Conservation (phyloP, 1,284 basidiomycete species). For the Blastosporella zonata region DNA sequence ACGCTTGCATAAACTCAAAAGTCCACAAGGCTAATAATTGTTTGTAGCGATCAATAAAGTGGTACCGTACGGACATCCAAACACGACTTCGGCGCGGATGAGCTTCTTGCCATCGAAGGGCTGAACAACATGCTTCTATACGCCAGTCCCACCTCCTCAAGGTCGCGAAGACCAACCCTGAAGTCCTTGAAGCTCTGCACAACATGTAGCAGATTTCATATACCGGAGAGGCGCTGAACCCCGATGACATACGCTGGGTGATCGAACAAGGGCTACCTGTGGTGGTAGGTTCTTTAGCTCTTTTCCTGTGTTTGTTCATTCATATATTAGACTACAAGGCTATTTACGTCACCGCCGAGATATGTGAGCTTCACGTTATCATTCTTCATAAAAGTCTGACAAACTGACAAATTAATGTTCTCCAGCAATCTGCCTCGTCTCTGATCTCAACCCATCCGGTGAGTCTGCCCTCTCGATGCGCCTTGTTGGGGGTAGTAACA, state of each 20-base stretch:
- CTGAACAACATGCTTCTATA: constrained; percentile 29
- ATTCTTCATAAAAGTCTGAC: not conserved
- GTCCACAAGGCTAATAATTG: not conserved
- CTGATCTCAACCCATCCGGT: constrained; percentile 20
- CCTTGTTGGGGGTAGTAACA: constrained; percentile 17
- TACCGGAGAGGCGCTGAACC: constrained; percentile 26
- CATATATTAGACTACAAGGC: constrained; percentile 4
- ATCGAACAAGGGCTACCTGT: constrained; percentile 17
- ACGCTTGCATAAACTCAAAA: constrained; percentile 1
- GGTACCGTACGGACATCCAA: constrained; percentile 26
- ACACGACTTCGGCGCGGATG: constrained; percentile 27
- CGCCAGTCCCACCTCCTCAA: constrained; percentile 27
- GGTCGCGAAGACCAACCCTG: constrained; percentile 22
- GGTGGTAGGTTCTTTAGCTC: not conserved
- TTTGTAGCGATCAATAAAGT: constrained; percentile 25
- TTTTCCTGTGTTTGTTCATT: not conserved
- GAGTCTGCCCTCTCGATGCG: constrained; percentile 22
- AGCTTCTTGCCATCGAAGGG: constrained; percentile 31
- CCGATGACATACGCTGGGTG: constrained; percentile 27
- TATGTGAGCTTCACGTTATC: constrained; percentile 10
- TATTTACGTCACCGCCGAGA: constrained; percentile 21
- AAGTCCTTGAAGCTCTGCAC: constrained; percentile 24
- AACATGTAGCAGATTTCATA: constrained; percentile 28
- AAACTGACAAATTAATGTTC: not conserved
- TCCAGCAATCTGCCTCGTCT: constrained; percentile 22